Conservation (phyloP, 306 rosid genomes). For the Alnus rubra region DNA sequence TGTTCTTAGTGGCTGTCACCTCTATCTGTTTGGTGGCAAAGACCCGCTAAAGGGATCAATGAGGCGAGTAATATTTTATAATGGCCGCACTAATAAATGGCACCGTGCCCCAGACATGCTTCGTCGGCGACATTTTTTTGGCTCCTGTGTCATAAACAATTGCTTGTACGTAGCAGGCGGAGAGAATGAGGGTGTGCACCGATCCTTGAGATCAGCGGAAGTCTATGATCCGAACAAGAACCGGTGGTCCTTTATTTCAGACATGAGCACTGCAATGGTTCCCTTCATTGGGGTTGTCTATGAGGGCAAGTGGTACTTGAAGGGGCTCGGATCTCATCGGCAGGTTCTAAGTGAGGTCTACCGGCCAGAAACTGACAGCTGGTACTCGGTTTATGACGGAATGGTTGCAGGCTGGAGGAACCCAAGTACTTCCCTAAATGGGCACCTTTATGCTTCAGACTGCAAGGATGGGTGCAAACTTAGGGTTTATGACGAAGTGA, state of each 20-base stretch:
- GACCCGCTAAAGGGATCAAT: slow-evolving; percentile 81
- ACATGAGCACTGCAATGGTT: slow-evolving; percentile 90
- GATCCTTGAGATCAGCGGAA: slow-evolving; percentile 81
- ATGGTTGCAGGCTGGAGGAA: slow-evolving; percentile 88
- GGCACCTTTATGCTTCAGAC: slow-evolving; percentile 75
- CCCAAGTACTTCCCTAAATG: slow-evolving; percentile 70
- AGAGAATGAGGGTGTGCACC: slow-evolving; percentile 72
- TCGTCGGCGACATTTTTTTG: slow-evolving; percentile 80
- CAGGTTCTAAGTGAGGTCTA: slow-evolving; percentile 84
- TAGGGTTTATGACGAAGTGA: slow-evolving; percentile 56
- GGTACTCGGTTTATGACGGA: slow-evolving; percentile 73
- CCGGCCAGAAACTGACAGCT: slow-evolving; percentile 66
- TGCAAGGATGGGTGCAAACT: slow-evolving; percentile 86
- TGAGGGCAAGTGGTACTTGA: slow-evolving; percentile 80
- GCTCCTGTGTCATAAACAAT: slow-evolving; percentile 81
- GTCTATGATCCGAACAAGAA: slow-evolving; percentile 84
- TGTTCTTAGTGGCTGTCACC: slow-evolving; percentile 83
- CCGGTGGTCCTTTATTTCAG: slow-evolving; percentile 77
- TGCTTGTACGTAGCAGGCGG: slow-evolving; percentile 90
- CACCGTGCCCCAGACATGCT: slow-evolving; percentile 95
- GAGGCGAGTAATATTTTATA: slow-evolving; percentile 81
- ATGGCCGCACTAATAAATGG: slow-evolving; percentile 88
- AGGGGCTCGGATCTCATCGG: slow-evolving; percentile 79
- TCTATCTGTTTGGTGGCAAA: slow-evolving; percentile 84
- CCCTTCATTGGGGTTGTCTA: slow-evolving; percentile 85